Evolutionary conservation across 1,284 basidiomycete species (phyloP), one percentile per base, ranked within the genome.

Genomic region (Ustilago trichophora): DNA sequence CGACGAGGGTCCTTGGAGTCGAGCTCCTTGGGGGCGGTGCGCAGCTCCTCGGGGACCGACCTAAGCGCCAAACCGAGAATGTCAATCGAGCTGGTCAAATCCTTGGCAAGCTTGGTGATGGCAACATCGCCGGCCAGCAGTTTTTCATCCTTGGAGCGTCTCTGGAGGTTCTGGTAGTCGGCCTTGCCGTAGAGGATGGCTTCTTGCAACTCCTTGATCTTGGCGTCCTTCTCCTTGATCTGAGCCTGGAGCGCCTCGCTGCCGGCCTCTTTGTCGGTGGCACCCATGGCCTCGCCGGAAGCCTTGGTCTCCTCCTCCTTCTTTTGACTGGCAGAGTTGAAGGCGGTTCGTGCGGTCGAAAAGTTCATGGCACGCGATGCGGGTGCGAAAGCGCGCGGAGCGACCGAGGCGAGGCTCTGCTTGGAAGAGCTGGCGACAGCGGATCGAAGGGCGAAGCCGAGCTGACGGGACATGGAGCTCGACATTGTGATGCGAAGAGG

Each of bases 141-240:
- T 85, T 92, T 93, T 83, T 98, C 95, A 65, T 91, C 87, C 24
- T 88, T 88, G 52, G 92, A 87, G 73, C 94, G 92, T 57, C 93
- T 90, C 81, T 94, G 92, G 44, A 97, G 86, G 82, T 98, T 99
- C 65, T 97, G 85, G 83, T 93, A 92, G 84, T 98, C 95, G 69
- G 95, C 96, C 60, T 83, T 76, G 33, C 76, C 77, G 46, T 78
- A 80, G n/a, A 80, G 62, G 38, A 80, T 40, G 9, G 73, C 62
- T 21, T 80, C 78, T 65, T 76, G 62, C 45, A 81, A 64, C 52
- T 80, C 71, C 65, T 80, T 80, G 58, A 81, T 79, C 62, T 69
- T 74, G 50, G 53, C 75, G 24, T 81, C 79, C 72, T 78, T 80
- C 45, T 80, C 76, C 64, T 74, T 73, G 43, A 81, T 62, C 54